A percentile compares a stretch with the other conserved stretches of the same genome.
Evolutionary conservation across 75 land plant genomes (phyloP).

Genomic region (Ceratopteris richardii): DNA sequence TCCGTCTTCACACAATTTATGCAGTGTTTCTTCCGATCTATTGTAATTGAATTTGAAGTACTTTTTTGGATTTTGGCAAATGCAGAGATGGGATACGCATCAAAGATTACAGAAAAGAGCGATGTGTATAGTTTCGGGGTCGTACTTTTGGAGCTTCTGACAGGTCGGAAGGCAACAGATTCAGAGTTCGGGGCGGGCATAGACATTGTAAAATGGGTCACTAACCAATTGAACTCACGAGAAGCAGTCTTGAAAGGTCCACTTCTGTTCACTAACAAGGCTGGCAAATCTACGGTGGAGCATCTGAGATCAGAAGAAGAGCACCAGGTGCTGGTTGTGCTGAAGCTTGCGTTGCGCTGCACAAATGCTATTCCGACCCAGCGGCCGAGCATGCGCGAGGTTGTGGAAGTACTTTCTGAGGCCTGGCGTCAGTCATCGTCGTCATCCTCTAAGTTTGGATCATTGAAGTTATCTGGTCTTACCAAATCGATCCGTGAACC

Average conservation of each 20-base stretch:
- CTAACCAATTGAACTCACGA: conserved; percentile 6
- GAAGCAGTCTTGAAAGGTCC: not conserved
- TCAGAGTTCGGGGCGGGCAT: conserved; percentile 50
- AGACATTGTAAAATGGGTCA: conserved; percentile 66
- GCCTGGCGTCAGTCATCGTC: not conserved
- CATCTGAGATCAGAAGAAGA: not conserved
- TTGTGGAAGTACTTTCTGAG: not conserved
- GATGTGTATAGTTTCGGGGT: conserved; percentile 83
- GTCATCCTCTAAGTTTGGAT: not conserved
- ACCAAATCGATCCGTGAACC: not conserved
- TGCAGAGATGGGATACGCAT: conserved; percentile 1
- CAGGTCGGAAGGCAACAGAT: conserved; percentile 55
- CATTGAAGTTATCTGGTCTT: not conserved
- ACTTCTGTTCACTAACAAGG: not conserved
- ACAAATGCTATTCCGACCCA: conserved; percentile 7
- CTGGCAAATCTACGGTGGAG: not conserved
- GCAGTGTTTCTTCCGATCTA: too few relatives aligned
- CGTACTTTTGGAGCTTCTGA: conserved; percentile 60
- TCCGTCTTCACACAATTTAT: too few relatives aligned
- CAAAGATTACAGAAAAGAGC: conserved; percentile 50
- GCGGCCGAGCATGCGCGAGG: conserved; percentile 19
- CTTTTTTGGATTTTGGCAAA: not conserved
- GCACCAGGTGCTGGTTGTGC: conserved; percentile 17
- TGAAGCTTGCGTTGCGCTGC: conserved; percentile 13
- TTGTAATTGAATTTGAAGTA: not conserved